Evolutionary conservation across 2,329 filamentous ascomycete species (phyloP), one percentile per base, ranked within the genome.

Genomic region (Penicillium carneum): DNA sequence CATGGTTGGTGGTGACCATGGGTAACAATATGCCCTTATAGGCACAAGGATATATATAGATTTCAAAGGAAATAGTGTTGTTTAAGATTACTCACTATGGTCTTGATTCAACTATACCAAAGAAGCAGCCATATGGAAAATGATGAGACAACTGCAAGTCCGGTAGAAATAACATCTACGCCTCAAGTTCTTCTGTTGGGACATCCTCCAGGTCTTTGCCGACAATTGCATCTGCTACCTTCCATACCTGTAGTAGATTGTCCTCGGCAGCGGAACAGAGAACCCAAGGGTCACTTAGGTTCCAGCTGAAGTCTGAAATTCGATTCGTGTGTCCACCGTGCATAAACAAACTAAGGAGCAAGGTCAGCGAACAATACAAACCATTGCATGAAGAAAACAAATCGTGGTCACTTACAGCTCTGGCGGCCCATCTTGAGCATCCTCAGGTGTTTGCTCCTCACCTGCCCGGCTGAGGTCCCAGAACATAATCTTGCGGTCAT

Each of bases 251-350:
- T 65, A 99, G 86, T 68, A 98, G 83, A 74, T 99, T 99, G 80
- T 99, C 95, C 76, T 99, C 96, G 0, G 94, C 95, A 16, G 95
- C 93, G 63, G 91, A 96, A 77, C 93, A 93, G 68, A 99, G 91
- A 57, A 97, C 87, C 96, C 96, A 99, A 4, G 94, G 93, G 72
- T 97, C 93, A 75, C 96, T 97, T 69, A 88, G 87, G 79, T 99
- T 99, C 94, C 94, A 99, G 80, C 90, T 94, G 74, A 99, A 99
- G 79, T 99, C 96, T 38, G 92, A 93, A 63, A 99, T 87, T 68
- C 96, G 90, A 80, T 97, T 97, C 11, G 95, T 99, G 81, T 99
- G 96, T 34, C 95, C 95, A 63, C 95, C 95, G 73, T 99, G 95
- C 93, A 99, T 98, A 80, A 99, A 99, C 1, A 99, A 82, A 48